Percentiles rank a stretch among this genome's conserved stretches.
These are phyloP conservation scores for Boletellus sp. DNA, from an alignment of 768 basidiomycete species.

Conservation along the genomic window DNA sequence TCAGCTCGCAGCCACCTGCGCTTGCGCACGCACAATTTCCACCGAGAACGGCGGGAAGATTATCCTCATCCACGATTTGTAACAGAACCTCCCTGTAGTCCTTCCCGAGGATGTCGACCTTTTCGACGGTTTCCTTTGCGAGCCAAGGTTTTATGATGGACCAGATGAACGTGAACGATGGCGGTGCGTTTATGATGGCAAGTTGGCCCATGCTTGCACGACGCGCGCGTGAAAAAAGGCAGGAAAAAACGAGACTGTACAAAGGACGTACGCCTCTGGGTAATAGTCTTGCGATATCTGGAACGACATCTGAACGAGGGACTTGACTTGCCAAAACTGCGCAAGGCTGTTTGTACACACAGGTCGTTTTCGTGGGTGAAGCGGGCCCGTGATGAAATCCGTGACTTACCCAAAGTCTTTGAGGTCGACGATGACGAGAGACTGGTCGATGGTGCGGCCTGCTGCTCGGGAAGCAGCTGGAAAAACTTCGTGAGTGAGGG, in stretches of 20 bases:
- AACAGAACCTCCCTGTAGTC: constrained; percentile 57
- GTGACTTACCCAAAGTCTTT: constrained; percentile 61
- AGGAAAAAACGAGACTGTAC: neutral
- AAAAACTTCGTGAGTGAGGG: constrained; percentile 59
- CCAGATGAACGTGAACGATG: constrained; percentile 74
- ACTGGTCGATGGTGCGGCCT: constrained; percentile 46
- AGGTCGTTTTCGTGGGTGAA: neutral
- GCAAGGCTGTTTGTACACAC: constrained; percentile 45
- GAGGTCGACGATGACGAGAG: constrained; percentile 66
- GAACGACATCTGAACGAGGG: constrained; percentile 57
- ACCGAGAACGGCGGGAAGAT: constrained; percentile 57
- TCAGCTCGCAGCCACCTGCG: constrained; percentile 55
- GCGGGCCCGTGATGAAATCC: neutral
- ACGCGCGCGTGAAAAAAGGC: neutral
- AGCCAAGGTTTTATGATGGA: constrained; percentile 66
- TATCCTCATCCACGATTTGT: constrained; percentile 58
- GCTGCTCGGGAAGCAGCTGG: constrained; percentile 61
- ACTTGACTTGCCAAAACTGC: constrained; percentile 76
- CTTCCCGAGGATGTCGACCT: constrained; percentile 61
- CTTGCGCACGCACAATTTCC: constrained; percentile 61
- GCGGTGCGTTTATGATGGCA: constrained; percentile 67
- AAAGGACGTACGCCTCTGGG: constrained; percentile 61
- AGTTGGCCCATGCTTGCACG: constrained; percentile 66
- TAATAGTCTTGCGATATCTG: constrained; percentile 78
- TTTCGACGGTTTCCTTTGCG: constrained; percentile 65